Evolutionary conservation across 768 basidiomycete genomes (phyloP), one percentile per base, ranked within the genome.

Genomic region (Panaeolus papilionaceus): DNA sequence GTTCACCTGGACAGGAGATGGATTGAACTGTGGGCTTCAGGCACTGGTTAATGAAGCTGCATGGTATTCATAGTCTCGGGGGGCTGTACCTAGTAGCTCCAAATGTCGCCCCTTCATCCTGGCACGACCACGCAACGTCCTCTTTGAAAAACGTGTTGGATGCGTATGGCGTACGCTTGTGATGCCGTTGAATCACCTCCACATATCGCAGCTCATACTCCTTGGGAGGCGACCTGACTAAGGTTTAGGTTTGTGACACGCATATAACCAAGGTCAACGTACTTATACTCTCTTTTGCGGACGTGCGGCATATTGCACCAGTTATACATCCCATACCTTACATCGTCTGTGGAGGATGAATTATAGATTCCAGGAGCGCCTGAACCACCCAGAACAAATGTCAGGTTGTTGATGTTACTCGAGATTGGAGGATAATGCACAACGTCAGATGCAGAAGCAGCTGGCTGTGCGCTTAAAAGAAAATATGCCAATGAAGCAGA

Each of bases 281-380:
- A 85, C 85, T 78, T 79, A 75, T 86, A 86, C 71, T 85, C 84
- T 66, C 69, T 74, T 28, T 64, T 61, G 64, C 84, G 75, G 0
- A 83, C 84, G 76, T 86, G 85, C 2, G 85, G 85, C 85, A 86
- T 86, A 68, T 85, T 86, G 63, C 85, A 86, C 84, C 84, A 85
- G 67, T 85, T 85, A 66, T 84, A 86, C 20, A 72, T 74, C 0
- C 84, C 85, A 76, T 86, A 86, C 9, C 69, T 68, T 2, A 75
- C 64, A 42, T 81, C 71, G 0, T 84, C 80, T 8, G 80, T 81
- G 7, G 65, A 70, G 0, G 84, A 85, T 0, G 81, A 83, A 66
- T 75, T 79, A 72, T 79, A 85, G 2, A 85, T 84, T 4, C 85
- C 85, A 23, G 83, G 82, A n/a, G 82, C 77, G 10, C 82, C 84